Evolutionary conservation across 768 basidiomycete genomes (phyloP).

Genomic region (Amanita brunnescens): DNA sequence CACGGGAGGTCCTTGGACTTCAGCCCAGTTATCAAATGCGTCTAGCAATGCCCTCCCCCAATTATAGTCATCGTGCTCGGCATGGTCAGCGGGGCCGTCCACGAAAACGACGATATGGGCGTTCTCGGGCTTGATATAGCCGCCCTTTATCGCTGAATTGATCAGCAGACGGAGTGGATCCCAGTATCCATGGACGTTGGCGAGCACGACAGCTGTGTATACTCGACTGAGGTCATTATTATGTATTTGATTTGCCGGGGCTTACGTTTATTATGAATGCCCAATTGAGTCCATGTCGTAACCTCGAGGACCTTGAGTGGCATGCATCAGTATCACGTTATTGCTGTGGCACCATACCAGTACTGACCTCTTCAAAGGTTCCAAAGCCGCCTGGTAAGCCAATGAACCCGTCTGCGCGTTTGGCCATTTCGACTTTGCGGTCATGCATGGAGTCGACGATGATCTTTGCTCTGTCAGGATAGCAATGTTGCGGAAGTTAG

Average conservation of each 20-base stretch:
- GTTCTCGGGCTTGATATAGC: constrained; percentile 65
- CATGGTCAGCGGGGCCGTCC: constrained; percentile 52
- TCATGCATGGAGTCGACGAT: constrained; percentile 81
- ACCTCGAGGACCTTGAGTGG: constrained; percentile 73
- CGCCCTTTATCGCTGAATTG: constrained; percentile 51
- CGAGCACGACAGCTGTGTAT: constrained; percentile 60
- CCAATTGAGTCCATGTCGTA: constrained; percentile 89
- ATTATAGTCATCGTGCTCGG: constrained; percentile 53
- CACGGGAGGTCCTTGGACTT: constrained; percentile 18
- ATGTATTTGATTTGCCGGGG: neutral
- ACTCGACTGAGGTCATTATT: neutral
- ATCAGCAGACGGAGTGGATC: constrained; percentile 75
- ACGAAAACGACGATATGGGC: constrained; percentile 62
- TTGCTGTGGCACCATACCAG: constrained; percentile 3
- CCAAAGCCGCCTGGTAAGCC: constrained; percentile 92
- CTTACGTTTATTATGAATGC: constrained; percentile 79
- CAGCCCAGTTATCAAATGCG: constrained; percentile 56
- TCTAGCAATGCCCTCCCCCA: constrained; percentile 70
- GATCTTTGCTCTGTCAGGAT: constrained; percentile 30
- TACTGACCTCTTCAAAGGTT: constrained; percentile 81
- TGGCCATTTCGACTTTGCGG: constrained; percentile 88
- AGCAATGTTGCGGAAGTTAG: neutral
- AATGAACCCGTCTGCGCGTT: constrained; percentile 69
- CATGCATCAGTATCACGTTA: neutral
- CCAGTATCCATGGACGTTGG: constrained; percentile 84